A percentile compares a stretch with the other conserved stretches of the same genome.
phyloP scores from a whole-genome alignment of 2,329 filamentous ascomycete genomes.

The Beauveria brongniartii region DNA sequence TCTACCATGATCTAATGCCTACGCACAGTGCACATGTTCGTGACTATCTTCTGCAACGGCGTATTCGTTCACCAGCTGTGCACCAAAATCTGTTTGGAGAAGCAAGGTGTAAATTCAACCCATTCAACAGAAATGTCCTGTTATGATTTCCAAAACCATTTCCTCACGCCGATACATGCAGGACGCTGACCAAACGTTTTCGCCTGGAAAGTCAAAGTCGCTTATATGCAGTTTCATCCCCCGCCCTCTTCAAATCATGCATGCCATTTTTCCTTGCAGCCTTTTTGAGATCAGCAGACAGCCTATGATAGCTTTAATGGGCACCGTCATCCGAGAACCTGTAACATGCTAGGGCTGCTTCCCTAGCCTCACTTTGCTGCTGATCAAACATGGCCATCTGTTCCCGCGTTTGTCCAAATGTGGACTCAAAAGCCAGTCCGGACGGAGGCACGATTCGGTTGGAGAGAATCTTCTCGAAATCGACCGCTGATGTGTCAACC shows the following conservation, averaged over 20 bases:
- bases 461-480: slow-evolving; percentile 39
- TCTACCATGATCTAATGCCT: neutral
- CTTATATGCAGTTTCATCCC: neutral
- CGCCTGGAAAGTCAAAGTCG: neutral
- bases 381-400: neutral
- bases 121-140: neutral
- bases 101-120: neutral
- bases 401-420: neutral
- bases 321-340: slow-evolving; percentile 11
- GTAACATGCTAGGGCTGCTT: slow-evolving; percentile 12
- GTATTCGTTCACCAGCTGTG: neutral
- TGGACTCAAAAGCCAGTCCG: neutral
- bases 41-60: neutral
- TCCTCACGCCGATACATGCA: neutral
- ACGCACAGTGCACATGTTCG: neutral
- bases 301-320: neutral
- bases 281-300: neutral
- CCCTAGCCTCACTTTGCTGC: neutral
- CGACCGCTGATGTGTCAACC: slow-evolving; percentile 14
- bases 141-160: neutral
- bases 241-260: neutral
- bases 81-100: neutral
- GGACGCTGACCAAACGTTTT: neutral
- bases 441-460: slow-evolving; percentile 18
- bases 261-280: neutral